These are phyloP conservation scores for Primulina huaijiensis DNA, from an alignment of 257 asterid species.

Conservation along the genomic window DNA sequence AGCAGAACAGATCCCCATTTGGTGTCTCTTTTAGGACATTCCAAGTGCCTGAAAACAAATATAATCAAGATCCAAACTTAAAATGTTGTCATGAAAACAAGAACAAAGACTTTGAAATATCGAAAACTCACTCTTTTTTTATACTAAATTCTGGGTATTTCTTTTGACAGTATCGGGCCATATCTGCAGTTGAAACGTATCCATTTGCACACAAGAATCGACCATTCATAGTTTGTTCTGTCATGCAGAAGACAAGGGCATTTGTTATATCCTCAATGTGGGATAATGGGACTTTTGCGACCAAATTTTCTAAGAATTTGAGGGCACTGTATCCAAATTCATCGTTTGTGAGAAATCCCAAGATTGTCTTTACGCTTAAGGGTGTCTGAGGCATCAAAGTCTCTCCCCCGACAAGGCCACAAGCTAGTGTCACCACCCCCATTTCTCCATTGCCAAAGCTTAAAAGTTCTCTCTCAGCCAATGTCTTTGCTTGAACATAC, in stretches of 20 bases:
- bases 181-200: conserved; percentile 22
- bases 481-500: conserved; percentile 37
- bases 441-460: conserved; percentile 23
- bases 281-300: conserved; percentile 40
- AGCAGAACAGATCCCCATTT: conserved; percentile 28
- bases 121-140: conserved; percentile 15
- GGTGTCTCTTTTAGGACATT: conserved; percentile 13
- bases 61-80: neutral
- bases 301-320: conserved; percentile 37
- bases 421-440: conserved; percentile 39
- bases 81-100: neutral
- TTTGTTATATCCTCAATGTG: conserved; percentile 40
- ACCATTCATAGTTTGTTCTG: conserved; percentile 28
- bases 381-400: conserved; percentile 23
- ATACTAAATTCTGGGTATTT: conserved; percentile 18
- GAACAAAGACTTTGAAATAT: neutral
- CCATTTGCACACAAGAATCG: conserved; percentile 37
- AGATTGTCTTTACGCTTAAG: conserved; percentile 9
- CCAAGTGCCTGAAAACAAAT: conserved; percentile 24
- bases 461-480: conserved; percentile 43
- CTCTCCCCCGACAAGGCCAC: conserved; percentile 56
- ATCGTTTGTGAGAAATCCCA: conserved; percentile 30
- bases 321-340: conserved; percentile 4
- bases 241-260: conserved; percentile 45
- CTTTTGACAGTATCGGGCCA: conserved; percentile 15